Base-by-base conservation (phyloP, 2,329 filamentous ascomycete genomes). In the Sclerotinia subarctica region DNA sequence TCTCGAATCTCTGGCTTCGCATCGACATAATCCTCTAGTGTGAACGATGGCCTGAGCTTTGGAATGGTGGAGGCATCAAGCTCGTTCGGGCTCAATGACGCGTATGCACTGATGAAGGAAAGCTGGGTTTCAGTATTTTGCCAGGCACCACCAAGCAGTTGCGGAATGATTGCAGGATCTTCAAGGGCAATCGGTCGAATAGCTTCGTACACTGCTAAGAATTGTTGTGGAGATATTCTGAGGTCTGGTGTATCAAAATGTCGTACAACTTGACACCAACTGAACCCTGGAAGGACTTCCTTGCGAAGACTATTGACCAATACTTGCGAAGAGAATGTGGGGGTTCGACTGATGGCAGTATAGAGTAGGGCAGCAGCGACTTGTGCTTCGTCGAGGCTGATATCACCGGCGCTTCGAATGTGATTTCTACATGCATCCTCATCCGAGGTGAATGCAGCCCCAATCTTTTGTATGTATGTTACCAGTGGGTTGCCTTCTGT, bases 71-170 rank as follows among this genome's bases (percentile, higher is more conserved):
- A 90, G 3, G 92, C 90, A 77, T 98, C 93, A 35, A 97, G 84
- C 74, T 94, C 87, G 38, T 92, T 86, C 0, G 90, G 85, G 17
- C 86, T 86, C 68, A 94, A 85, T 5, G 91, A 91, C 29, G 94
- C 84, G 77, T 94, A 97, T 24, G 93, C 93, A 71, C 90, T 90
- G 66, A 98, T 87, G 77, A 98, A 97, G n/a, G 94, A 96, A 47
- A 99, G 82, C 72, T 98, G 94, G 0, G 95, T 92, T 70, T 96
- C 89, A 19, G 90, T 86, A 73, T 96, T 87, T 70, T 90, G 88
- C 94, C 96, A 99, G 70, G 87, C 75, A 10, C 94, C 94, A 69
- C 94, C 94, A 94, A 95, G 98, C 29, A 99, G 82, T 51, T 85
- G 85, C 77, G 97, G 93, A 56, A 99, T 90, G 76, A 97, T 92